A percentile compares a stretch with the other conserved stretches of the same genome.
These are phyloP conservation scores for Aegilops bicornis DNA, from an alignment of 176 grass and related monocot genomes.

Conservation along the genomic window DNA sequence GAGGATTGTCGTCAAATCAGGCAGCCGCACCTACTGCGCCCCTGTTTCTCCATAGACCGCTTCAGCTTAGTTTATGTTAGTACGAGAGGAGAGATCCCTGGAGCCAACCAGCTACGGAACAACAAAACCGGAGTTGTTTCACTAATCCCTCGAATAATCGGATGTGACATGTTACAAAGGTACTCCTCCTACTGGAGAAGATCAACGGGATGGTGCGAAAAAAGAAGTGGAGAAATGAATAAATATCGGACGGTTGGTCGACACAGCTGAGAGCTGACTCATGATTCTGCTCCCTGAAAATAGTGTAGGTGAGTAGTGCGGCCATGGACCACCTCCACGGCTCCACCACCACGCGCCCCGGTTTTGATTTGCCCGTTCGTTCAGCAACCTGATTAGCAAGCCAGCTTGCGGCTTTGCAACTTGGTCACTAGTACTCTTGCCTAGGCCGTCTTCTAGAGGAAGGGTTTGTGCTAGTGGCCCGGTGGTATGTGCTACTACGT, in stretches of 20 bases:
- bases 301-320: not conserved
- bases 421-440: not conserved
- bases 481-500: not conserved
- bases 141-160: conserved; percentile 6
- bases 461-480: not conserved
- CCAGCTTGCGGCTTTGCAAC: conserved; percentile 25
- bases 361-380: not conserved
- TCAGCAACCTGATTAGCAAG: not conserved
- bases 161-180: conserved; percentile 4
- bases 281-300: not conserved
- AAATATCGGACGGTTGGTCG: not conserved
- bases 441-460: conserved; percentile 3
- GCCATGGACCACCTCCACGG: not conserved
- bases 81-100: not conserved
- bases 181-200: not conserved
- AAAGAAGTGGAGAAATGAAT: not conserved
- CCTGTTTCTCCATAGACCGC: not conserved
- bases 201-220: not conserved
- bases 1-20: conserved; percentile 18
- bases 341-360: not conserved
- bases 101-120: not conserved
- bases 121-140: not conserved
- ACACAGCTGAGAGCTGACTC: not conserved
- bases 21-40: not conserved
- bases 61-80: not conserved